Base-by-base conservation (phyloP, 2,329 filamentous ascomycete genomes). In the Nannizziopsis barbatae region DNA sequence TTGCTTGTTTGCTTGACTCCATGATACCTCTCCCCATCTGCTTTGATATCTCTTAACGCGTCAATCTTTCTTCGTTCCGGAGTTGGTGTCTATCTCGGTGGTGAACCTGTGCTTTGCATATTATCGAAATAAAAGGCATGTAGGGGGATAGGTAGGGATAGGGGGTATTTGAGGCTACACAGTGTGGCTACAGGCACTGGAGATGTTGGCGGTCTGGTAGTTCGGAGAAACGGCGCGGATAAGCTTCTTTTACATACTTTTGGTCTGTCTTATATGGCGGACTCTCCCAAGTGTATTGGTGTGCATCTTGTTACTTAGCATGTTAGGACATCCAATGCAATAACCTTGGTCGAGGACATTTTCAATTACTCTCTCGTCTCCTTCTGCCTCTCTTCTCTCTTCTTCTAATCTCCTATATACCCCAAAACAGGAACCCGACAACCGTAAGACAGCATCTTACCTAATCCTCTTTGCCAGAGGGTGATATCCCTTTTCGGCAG, bases 241-340 rank as follows among this genome's bases (percentile, higher is more conserved):
- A n/a, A n/a, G n/a, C n/a, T 30, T 45, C 18, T 45, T 17, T 22
- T n/a, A n/a, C n/a, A n/a, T 30, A 7, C 37, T 12, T 30, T 37
- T 37, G 35, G n/a, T 37, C 35, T n/a, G 14, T 37, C 17, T 37
- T 6, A n/a, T 17, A 30, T 30, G 12, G 14, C n/a, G 32, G 33
- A 31, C 30, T 39, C 43, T 45, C 35, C 35, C 11, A 38, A 39
- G 22, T 45, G 33, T 45, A 45, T 17, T 37, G 33, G 6, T 45
- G 31, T 39, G 12, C 8, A 37, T 15, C 3, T 31, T 39, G n/a
- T 12, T 31, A 32, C 5, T 45, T 7, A 15, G 11, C 30, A 37
- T 15, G n/a, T 37, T 17, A 27, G 22, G 22, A 27, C 31, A 27
- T 44, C 33, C 15, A 45, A 22, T 38, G 33, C 27, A 38, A 38